Evolutionary conservation across 176 grass and related monocot species (phyloP).

Genomic region (Cocos nucifera): DNA sequence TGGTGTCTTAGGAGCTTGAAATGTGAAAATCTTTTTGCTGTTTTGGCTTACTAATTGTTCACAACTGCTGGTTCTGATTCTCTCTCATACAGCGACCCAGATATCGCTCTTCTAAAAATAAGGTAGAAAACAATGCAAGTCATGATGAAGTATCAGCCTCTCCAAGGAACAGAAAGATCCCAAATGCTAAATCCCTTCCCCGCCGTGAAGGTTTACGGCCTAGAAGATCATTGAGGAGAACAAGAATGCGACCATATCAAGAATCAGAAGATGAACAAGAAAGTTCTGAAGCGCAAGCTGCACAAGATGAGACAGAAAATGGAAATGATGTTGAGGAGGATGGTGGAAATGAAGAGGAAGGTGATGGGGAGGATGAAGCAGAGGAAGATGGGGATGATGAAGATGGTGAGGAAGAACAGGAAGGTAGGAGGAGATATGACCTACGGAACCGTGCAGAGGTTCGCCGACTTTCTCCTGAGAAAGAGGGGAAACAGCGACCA

Average conservation of each 20-base stretch:
- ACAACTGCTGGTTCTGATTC: neutral
- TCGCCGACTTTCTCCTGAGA: slow-evolving; percentile 51
- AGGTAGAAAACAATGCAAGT: slow-evolving; percentile 40
- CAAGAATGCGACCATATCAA: slow-evolving; percentile 49
- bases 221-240: slow-evolving; percentile 53
- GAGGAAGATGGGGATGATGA: slow-evolving; percentile 95
- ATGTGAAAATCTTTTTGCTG: neutral
- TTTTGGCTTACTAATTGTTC: neutral
- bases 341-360: slow-evolving; percentile 59
- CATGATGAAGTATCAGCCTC: slow-evolving; percentile 36
- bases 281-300: slow-evolving; percentile 60
- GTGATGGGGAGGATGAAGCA: slow-evolving; percentile 77
- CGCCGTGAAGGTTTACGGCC: slow-evolving; percentile 87
- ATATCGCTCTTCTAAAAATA: slow-evolving; percentile 80
- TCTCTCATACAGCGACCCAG: slow-evolving; percentile 46
- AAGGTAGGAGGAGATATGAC: slow-evolving; percentile 91
- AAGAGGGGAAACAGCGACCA: slow-evolving; percentile 71
- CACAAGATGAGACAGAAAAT: slow-evolving; percentile 60
- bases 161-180: slow-evolving; percentile 44
- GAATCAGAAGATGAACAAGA: slow-evolving; percentile 79
- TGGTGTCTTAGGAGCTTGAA: slow-evolving; percentile 3
- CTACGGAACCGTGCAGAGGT: slow-evolving; percentile 78
- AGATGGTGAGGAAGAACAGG: slow-evolving; percentile 87
- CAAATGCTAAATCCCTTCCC: slow-evolving; percentile 55
- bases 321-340: slow-evolving; percentile 87